These are phyloP conservation scores for Botryotinia narcissicola DNA, from an alignment of 2,329 filamentous ascomycete genomes.

Conservation along the genomic window DNA sequence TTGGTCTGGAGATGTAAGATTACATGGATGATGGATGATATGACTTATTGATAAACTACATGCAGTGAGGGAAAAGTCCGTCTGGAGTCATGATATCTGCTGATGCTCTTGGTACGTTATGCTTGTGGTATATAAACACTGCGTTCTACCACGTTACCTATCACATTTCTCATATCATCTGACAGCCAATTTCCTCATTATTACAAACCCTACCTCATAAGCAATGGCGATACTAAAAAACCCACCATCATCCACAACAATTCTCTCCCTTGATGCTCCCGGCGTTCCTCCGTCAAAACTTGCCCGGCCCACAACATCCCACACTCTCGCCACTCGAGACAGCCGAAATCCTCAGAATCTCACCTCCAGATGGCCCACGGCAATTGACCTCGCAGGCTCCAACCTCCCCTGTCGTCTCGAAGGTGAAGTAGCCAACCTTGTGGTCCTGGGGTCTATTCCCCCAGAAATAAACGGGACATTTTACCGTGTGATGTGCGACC, in stretches of 20 bases:
- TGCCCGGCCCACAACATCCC: not conserved
- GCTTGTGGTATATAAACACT: not conserved
- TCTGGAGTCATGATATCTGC: not conserved
- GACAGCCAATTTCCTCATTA: not conserved
- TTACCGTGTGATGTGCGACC: constrained; percentile 44
- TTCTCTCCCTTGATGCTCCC: not conserved
- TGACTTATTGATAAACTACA: not conserved
- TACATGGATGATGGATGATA: not conserved
- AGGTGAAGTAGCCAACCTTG: constrained; percentile 41
- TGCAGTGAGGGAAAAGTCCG: not conserved
- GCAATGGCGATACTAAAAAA: not conserved
- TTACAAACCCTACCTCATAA: too few relatives aligned
- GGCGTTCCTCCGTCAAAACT: not conserved
- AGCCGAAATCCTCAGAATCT: not conserved
- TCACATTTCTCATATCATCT: not conserved
- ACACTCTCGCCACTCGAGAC: not conserved
- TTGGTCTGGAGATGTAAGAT: not conserved
- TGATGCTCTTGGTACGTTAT: not conserved
- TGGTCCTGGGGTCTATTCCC: constrained; percentile 42
- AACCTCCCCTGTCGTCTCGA: constrained; percentile 29
- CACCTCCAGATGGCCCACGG: not conserved
- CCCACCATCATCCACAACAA: not conserved
- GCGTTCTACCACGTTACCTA: not conserved
- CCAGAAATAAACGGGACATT: constrained; percentile 45
- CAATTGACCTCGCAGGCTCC: constrained; percentile 2